Evolutionary conservation across 1,139 yeast species (phyloP).

Genomic region (Geotrichum bryndzae): DNA sequence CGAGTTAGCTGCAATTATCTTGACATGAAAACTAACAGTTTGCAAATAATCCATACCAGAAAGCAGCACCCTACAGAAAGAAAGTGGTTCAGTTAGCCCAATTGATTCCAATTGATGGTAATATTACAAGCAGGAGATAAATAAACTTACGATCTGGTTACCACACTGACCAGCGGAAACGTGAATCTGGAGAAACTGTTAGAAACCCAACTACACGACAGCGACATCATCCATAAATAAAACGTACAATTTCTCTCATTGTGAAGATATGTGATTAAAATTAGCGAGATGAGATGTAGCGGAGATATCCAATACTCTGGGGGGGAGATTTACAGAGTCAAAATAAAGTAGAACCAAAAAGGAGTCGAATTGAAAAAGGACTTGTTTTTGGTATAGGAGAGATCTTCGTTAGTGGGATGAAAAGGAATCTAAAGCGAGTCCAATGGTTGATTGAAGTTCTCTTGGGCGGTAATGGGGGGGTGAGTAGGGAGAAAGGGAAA

Average conservation of each 20-base stretch:
- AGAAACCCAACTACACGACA: slow-evolving; percentile 16
- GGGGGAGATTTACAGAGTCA: not conserved
- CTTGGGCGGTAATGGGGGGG: not conserved
- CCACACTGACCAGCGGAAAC: slow-evolving; percentile 99
- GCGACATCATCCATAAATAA: not conserved
- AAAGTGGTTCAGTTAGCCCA: not conserved
- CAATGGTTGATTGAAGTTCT: not conserved
- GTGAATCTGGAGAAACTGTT: slow-evolving; percentile 55
- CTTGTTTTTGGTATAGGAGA: not conserved
- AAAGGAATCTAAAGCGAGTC: not conserved
- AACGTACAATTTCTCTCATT: slow-evolving; percentile 61
- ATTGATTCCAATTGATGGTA: not conserved
- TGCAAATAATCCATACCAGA: slow-evolving; percentile 42
- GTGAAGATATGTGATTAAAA: not conserved
- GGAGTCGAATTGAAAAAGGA: not conserved
- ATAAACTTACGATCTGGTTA: slow-evolving; percentile 78
- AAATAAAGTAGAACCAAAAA: not conserved
- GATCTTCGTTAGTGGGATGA: not conserved
- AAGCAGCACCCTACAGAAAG: slow-evolving; percentile 70
- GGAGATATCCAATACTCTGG: not conserved
- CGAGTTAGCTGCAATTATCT: not conserved
- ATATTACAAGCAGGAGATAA: not conserved
- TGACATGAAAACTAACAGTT: not conserved
- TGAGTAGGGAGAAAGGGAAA: not conserved
- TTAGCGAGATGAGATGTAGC: not conserved